These are phyloP conservation scores for Xylaria sp. DNA, from an alignment of 2,329 filamentous ascomycete genomes.

Conservation along the genomic window DNA sequence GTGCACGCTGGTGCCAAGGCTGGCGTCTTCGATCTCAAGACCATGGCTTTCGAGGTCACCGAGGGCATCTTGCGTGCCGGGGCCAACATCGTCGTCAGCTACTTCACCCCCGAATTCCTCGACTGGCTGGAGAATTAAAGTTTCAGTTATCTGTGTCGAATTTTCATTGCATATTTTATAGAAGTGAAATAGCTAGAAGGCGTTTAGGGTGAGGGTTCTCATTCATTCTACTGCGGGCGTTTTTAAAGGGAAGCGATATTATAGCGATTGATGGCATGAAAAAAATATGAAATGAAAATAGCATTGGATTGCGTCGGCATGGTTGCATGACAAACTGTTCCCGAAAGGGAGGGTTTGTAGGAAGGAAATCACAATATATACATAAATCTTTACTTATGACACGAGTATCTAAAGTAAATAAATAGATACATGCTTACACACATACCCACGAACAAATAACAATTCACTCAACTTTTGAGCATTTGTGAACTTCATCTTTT, in stretches of 20 bases:
- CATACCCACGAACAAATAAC: neutral
- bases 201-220: constrained; percentile 15
- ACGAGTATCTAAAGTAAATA: neutral
- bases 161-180: constrained; percentile 6
- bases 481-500: constrained; percentile 1
- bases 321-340: constrained; percentile 16
- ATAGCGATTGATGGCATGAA: constrained; percentile 7
- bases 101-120: constrained; percentile 87
- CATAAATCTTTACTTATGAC: neutral
- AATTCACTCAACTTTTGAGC: neutral
- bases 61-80: constrained; percentile 94
- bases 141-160: neutral
- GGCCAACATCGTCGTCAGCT: constrained; percentile 91
- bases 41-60: constrained; percentile 94
- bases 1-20: constrained; percentile 95
- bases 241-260: constrained; percentile 16
- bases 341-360: neutral
- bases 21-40: constrained; percentile 93
- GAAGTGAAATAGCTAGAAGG: constrained; percentile 18
- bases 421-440: neutral
- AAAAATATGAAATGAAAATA: constrained; percentile 11
- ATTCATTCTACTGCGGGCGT: constrained; percentile 17
- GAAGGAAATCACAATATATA: neutral
- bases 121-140: constrained; percentile 69
- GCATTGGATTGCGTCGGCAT: constrained; percentile 18